Evolutionary conservation across 495 filamentous ascomycete species (phyloP).

Genomic region (Neurospora sp.): DNA sequence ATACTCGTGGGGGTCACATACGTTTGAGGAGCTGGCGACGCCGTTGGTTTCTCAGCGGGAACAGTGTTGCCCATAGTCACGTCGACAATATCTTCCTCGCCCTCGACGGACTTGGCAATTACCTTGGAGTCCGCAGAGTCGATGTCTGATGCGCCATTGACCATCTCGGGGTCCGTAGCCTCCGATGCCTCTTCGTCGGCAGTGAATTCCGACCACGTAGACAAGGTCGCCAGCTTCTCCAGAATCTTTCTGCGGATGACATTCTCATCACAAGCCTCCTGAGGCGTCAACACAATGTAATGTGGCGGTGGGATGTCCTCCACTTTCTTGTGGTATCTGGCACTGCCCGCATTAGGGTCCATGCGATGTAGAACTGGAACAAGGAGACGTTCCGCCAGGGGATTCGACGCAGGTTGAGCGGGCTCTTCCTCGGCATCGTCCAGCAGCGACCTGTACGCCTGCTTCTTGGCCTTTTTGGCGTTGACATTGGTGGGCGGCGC

Average conservation of each 20-base stretch:
- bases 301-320: constrained; percentile 29
- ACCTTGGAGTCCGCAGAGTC: constrained; percentile 62
- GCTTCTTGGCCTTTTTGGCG: constrained; percentile 34
- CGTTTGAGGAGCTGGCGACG: constrained; percentile 5
- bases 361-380: constrained; percentile 69
- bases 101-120: constrained; percentile 66
- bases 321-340: constrained; percentile 13
- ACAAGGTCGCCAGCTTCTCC: constrained; percentile 38
- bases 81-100: constrained; percentile 85
- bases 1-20: constrained; percentile 5
- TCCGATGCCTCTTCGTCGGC: constrained; percentile 41
- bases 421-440: constrained; percentile 48
- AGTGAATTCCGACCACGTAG: constrained; percentile 32
- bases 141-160: constrained; percentile 63
- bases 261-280: constrained; percentile 41
- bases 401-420: constrained; percentile 47
- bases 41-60: constrained; percentile 13
- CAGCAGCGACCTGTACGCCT: constrained; percentile 31
- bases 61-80: constrained; percentile 67
- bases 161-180: constrained; percentile 54
- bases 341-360: constrained; percentile 5
- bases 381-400: constrained; percentile 58
- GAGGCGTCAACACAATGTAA: constrained; percentile 40
- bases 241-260: constrained; percentile 40
- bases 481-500: constrained; percentile 58